These are phyloP conservation scores for Spiromastix sp. DNA, from an alignment of 2,329 filamentous ascomycete species.

Conservation along the genomic window DNA sequence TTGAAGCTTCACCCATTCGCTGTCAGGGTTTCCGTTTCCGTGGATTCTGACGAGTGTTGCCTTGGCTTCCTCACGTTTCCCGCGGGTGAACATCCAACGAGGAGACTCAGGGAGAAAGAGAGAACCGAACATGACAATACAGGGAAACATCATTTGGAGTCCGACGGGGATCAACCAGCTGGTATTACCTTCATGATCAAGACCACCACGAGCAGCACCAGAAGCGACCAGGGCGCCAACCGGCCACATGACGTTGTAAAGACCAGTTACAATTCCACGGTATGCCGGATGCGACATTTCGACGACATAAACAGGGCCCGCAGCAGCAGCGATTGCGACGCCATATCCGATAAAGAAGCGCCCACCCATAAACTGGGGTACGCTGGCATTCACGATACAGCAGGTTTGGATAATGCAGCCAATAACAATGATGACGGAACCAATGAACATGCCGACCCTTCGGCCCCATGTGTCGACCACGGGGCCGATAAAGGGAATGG, in stretches of 20 bases:
- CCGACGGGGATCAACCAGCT: constrained; percentile 52
- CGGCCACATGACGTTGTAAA: constrained; percentile 44
- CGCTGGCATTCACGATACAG: constrained; percentile 27
- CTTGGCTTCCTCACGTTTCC: constrained; percentile 48
- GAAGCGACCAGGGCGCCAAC: constrained; percentile 43
- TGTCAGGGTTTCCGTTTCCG: constrained; percentile 36
- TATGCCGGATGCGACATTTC: constrained; percentile 55
- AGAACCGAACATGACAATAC: constrained; percentile 38
- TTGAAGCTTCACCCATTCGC: constrained; percentile 21
- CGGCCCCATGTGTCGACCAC: constrained; percentile 41
- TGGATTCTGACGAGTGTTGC: constrained; percentile 49
- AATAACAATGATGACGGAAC: constrained; percentile 42
- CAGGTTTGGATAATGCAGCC: constrained; percentile 42
- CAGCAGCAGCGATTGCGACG: constrained; percentile 48
- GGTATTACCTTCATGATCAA: constrained; percentile 25
- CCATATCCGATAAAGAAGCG: constrained; percentile 48
- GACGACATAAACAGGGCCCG: constrained; percentile 53
- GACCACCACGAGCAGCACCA: constrained; percentile 43
- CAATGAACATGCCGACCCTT: constrained; percentile 46
- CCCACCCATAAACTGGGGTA: constrained; percentile 46
- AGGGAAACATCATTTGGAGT: constrained; percentile 38
- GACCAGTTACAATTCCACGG: constrained; percentile 50
- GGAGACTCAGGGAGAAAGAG: constrained; percentile 53
- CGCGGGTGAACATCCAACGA: constrained; percentile 50
- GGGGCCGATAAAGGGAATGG: constrained; percentile 38